A percentile compares a stretch with the other conserved stretches of the same genome.
These are phyloP conservation scores for Erodium maritimum DNA, from an alignment of 345 rosid genomes.

Conservation along the genomic window DNA sequence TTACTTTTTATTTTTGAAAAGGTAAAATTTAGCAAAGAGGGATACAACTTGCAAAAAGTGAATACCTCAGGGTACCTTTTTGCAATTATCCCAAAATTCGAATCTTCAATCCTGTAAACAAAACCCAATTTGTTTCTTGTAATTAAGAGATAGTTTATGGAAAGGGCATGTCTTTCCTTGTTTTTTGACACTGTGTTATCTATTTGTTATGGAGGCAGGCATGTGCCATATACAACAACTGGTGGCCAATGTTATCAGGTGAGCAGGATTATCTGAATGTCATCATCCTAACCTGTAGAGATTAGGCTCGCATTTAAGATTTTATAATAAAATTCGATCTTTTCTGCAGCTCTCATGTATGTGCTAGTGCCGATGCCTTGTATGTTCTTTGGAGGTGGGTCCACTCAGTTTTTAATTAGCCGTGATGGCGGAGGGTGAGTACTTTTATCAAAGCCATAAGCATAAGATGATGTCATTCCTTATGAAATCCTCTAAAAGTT, in stretches of 20 bases:
- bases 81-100: too few species aligned
- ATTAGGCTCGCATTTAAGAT: constrained; percentile 4
- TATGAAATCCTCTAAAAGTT: not conserved
- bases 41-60: too few species aligned
- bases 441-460: not conserved
- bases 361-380: constrained; percentile 97
- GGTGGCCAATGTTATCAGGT: constrained; percentile 98
- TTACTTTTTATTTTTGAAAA: too few species aligned
- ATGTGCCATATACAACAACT: constrained; percentile 75
- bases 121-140: too few species aligned
- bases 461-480: not conserved
- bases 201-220: constrained; percentile 33
- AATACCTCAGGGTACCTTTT: too few species aligned
- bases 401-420: constrained; percentile 70
- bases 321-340: constrained; percentile 3
- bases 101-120: too few species aligned
- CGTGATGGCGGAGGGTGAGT: constrained; percentile 98
- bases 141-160: too few species aligned
- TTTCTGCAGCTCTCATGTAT: constrained; percentile 69
- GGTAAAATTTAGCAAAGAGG: too few species aligned
- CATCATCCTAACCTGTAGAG: constrained; percentile 2
- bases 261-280: constrained; percentile 12
- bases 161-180: too few species aligned
- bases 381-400: constrained; percentile 95
- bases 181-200: not conserved